Evolutionary conservation across 331 rosid species (phyloP).

Genomic region (Saraca asoca): DNA sequence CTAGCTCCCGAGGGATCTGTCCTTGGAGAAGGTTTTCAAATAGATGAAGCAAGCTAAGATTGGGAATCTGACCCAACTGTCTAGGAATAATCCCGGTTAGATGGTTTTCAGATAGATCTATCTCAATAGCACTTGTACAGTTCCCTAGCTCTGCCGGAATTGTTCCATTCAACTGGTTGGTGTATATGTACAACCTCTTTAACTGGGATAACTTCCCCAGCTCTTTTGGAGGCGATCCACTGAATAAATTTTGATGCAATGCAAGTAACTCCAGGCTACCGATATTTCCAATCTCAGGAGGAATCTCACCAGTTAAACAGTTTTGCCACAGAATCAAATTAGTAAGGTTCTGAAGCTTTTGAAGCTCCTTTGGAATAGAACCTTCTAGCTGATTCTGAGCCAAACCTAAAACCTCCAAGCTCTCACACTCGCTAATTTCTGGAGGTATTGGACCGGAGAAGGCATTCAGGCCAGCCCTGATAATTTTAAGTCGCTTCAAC

Average conservation of each 20-base stretch:
- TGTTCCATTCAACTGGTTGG: conserved; percentile 69
- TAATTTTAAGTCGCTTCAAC: conserved; percentile 57
- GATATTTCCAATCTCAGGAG: conserved; percentile 67
- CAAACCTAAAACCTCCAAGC: conserved; percentile 64
- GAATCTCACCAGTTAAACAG: conserved; percentile 57
- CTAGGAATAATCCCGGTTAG: conserved; percentile 58
- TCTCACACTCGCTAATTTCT: conserved; percentile 57
- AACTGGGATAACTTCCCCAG: conserved; percentile 56
- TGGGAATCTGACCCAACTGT: conserved; percentile 55
- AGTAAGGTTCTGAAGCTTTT: conserved; percentile 64
- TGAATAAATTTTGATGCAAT: conserved; percentile 55
- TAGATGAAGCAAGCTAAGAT: conserved; percentile 64
- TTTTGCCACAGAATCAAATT: conserved; percentile 67
- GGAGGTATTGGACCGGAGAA: conserved; percentile 62
- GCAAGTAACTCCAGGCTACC: conserved; percentile 64
- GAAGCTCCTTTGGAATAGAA: conserved; percentile 58
- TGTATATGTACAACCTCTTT: conserved; percentile 59
- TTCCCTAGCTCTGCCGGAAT: conserved; percentile 65
- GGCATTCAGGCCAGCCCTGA: conserved; percentile 62
- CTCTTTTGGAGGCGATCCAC: conserved; percentile 55
- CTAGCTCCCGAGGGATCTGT: conserved; percentile 60
- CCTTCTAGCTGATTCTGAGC: conserved; percentile 69
- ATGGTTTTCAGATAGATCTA: conserved; percentile 71
- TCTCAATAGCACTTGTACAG: conserved; percentile 61
- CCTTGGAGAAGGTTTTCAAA: conserved; percentile 69